phyloP scores from a whole-genome alignment of 148 eudicot genomes.

The Hydrangea macrophylla region DNA sequence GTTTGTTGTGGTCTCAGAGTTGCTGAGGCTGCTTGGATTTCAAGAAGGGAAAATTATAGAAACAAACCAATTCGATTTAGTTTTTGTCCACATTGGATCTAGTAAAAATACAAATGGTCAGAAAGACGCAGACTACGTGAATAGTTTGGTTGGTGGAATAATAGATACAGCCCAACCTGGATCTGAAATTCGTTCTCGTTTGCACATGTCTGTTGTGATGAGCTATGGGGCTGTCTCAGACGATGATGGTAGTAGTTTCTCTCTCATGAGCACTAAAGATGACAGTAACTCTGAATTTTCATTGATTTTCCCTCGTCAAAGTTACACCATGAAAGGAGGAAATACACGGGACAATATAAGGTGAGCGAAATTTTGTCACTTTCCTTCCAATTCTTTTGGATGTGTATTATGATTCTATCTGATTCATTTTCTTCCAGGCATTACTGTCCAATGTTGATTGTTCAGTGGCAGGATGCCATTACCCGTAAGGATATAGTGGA shows the following conservation, averaged over 20 bases:
- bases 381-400: neutral
- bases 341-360: slow-evolving; percentile 56
- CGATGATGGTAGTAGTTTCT: slow-evolving; percentile 32
- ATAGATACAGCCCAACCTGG: slow-evolving; percentile 41
- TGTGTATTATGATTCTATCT: slow-evolving; percentile 8
- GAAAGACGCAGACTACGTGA: slow-evolving; percentile 35
- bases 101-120: slow-evolving; percentile 22
- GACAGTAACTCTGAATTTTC: slow-evolving; percentile 35
- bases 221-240: slow-evolving; percentile 54
- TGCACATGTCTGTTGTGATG: slow-evolving; percentile 73
- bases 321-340: slow-evolving; percentile 65
- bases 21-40: slow-evolving; percentile 85
- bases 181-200: slow-evolving; percentile 57
- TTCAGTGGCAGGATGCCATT: slow-evolving; percentile 87
- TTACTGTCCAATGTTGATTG: slow-evolving; percentile 66
- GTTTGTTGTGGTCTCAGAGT: slow-evolving; percentile 31
- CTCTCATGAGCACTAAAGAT: slow-evolving; percentile 29
- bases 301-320: slow-evolving; percentile 69
- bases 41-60: slow-evolving; percentile 61
- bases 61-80: slow-evolving; percentile 53
- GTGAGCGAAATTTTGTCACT: slow-evolving; percentile 27
- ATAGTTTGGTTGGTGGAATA: slow-evolving; percentile 61
- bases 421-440: slow-evolving; percentile 41
- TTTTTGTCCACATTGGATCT: slow-evolving; percentile 68
- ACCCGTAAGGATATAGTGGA: slow-evolving; percentile 76